Conservation (phyloP, 129 eudicot species). For the Smallanthus sonchifolius region DNA sequence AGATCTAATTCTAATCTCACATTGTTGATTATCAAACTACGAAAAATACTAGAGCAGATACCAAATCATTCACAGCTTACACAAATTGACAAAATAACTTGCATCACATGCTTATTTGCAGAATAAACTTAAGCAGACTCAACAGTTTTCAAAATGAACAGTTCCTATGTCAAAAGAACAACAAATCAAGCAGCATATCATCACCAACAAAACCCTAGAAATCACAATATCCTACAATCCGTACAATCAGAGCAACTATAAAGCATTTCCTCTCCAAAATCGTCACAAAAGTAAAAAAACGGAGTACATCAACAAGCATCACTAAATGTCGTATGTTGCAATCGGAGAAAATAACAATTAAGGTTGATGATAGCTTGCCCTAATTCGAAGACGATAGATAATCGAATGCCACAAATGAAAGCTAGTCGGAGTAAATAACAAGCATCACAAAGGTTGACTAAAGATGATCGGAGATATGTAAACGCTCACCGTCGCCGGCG, state of each 20-base stretch:
- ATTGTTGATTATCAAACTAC: neutral
- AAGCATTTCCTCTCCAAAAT: no score
- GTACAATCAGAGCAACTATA: no score
- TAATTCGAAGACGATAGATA: constrained; percentile 1
- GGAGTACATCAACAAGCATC: neutral
- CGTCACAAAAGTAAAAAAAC: neutral
- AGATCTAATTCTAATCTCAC: neutral
- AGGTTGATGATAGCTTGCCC: constrained; percentile 4
- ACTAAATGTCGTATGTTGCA: neutral
- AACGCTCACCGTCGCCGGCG: constrained; percentile 26
- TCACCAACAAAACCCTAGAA: neutral
- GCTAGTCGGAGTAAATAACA: no score
- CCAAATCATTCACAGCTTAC: neutral
- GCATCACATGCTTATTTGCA: neutral
- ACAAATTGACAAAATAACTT: neutral
- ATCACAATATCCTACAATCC: neutral
- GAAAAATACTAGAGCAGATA: neutral
- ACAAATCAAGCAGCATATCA: neutral
- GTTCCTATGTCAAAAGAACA: neutral
- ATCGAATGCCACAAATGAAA: neutral
- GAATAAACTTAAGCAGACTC: neutral
- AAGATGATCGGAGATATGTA: constrained; percentile 14
- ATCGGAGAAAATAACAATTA: neutral
- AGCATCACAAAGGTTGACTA: neutral
- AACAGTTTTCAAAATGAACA: neutral